Evolutionary conservation across 2,329 filamentous ascomycete species (phyloP), one percentile per base, ranked within the genome.

Genomic region (Conoideocrella luteorostrata): DNA sequence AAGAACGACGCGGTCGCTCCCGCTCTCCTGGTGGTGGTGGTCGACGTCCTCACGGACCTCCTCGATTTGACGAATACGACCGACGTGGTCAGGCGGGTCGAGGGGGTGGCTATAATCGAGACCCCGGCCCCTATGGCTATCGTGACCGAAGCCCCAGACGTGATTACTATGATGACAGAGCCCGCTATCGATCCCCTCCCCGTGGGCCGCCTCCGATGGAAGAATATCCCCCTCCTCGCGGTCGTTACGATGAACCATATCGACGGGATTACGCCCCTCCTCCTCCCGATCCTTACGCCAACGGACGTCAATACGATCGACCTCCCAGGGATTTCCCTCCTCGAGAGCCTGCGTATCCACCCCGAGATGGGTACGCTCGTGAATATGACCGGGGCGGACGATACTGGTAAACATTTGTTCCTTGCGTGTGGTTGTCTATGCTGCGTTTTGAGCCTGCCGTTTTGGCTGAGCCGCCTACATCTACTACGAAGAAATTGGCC

Each of bases 141-240:
- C 89, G 91, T 61, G 88, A 94, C 59, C 83, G 90, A 56, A 91
- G 88, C 58, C 85, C 85, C 45, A 84, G 85, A 47, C 84, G 88
- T 54, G 86, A 91, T 48, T 95, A 95, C 68, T 95, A 96, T 66
- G 84, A 88, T 37, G 87, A 91, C 51, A 81, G 85, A 59, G 81
- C 86, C 55, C 79, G 84, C 39, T 89, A 90, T 58, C 84, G 88
- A 46, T 88, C 87, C 45, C 88, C 88, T 48, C 85, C 86, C 35
- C 84, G 86, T 52, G 83, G 84, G 18, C 45, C 45, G 6, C 33
- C 43, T 18, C 82, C 85, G 35, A 73, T 86, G 50, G 84, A 90
- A 49, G 89, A 95, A 58, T 93, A 95, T 48, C 69, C 69, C 54
- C 80, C 81, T 43, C 80, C 81, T 51, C 78, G 84, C 50, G 74